Percentiles rank a stretch among this genome's conserved stretches.
These are phyloP conservation scores for Myriosclerotinia duriaeana DNA, from an alignment of 2,329 filamentous ascomycete genomes.

Conservation along the genomic window DNA sequence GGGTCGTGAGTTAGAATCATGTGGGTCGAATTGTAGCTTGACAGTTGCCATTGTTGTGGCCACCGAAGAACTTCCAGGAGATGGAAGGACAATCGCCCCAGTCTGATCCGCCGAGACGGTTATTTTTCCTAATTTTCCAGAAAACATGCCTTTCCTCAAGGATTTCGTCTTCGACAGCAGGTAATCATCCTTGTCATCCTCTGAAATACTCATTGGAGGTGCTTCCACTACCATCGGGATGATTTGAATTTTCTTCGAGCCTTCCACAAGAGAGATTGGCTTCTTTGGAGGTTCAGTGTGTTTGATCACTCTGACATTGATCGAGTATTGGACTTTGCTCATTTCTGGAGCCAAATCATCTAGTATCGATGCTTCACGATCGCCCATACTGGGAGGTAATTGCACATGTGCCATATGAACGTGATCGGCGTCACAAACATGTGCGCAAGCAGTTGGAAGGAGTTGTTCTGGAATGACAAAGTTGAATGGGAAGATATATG, in stretches of 20 bases:
- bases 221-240: constrained; percentile 36
- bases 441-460: constrained; percentile 37
- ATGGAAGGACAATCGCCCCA: constrained; percentile 36
- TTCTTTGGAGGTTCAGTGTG: constrained; percentile 30
- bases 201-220: constrained; percentile 37
- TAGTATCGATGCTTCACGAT: constrained; percentile 26
- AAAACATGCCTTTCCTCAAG: constrained; percentile 40
- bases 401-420: constrained; percentile 39
- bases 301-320: constrained; percentile 37
- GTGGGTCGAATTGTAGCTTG: constrained; percentile 40
- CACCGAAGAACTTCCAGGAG: constrained; percentile 28
- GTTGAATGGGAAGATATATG: constrained; percentile 39
- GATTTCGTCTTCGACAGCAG: constrained; percentile 36
- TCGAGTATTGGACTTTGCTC: constrained; percentile 36
- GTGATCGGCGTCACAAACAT: constrained; percentile 31
- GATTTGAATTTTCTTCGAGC: constrained; percentile 34
- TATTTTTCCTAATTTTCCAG: constrained; percentile 40
- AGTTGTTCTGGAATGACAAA: constrained; percentile 40
- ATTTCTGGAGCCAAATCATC: constrained; percentile 40
- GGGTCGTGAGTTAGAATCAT: constrained; percentile 33
- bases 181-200: constrained; percentile 32
- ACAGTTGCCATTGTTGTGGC: constrained; percentile 38
- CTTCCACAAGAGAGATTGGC: constrained; percentile 33
- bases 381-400: constrained; percentile 39
- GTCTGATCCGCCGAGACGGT: constrained; percentile 39